A percentile compares a stretch with the other conserved stretches of the same genome.
phyloP scores from a whole-genome alignment of 106 monocot species.

The Xerophyta viscosa region DNA sequence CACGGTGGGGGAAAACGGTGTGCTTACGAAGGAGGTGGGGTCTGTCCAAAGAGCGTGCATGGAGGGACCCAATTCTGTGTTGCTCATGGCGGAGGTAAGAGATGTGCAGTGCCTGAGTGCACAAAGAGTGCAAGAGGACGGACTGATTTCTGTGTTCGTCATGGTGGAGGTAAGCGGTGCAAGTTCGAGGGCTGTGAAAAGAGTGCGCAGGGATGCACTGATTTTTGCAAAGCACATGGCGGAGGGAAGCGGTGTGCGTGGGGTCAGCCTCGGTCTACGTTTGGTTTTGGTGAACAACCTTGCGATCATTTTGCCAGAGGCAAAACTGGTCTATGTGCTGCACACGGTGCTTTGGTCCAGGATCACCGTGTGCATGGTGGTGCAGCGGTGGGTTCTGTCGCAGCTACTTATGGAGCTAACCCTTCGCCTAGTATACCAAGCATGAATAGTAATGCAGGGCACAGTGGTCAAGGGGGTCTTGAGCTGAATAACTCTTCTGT shows the following conservation, averaged over 20 bases:
- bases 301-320: slow-evolving; percentile 59
- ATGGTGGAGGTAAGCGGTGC: slow-evolving; percentile 41
- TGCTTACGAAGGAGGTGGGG: slow-evolving; percentile 21
- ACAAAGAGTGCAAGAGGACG: slow-evolving; percentile 28
- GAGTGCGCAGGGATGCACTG: slow-evolving; percentile 41
- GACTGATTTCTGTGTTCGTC: slow-evolving; percentile 32
- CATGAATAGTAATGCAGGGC: slow-evolving; percentile 7
- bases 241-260: slow-evolving; percentile 31
- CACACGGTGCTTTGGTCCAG: slow-evolving; percentile 38
- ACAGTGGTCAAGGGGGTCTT: not conserved
- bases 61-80: slow-evolving; percentile 58
- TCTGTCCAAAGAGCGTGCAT: slow-evolving; percentile 57
- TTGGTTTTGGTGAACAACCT: slow-evolving; percentile 14
- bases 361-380: slow-evolving; percentile 56
- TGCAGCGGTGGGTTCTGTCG: slow-evolving; percentile 9
- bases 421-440: not conserved
- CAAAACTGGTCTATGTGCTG: slow-evolving; percentile 41
- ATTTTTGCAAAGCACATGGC: slow-evolving; percentile 43
- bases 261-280: slow-evolving; percentile 16
- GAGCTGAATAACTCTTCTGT: not conserved
- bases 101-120: slow-evolving; percentile 26
- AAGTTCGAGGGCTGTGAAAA: slow-evolving; percentile 25
- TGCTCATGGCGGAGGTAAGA: slow-evolving; percentile 61
- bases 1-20: slow-evolving; percentile 79
- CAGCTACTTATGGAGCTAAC: not conserved